A percentile compares a stretch with the other conserved stretches of the same genome.
These are phyloP conservation scores for Boletus rubropictus DNA, from an alignment of 768 basidiomycete genomes.

Conservation along the genomic window DNA sequence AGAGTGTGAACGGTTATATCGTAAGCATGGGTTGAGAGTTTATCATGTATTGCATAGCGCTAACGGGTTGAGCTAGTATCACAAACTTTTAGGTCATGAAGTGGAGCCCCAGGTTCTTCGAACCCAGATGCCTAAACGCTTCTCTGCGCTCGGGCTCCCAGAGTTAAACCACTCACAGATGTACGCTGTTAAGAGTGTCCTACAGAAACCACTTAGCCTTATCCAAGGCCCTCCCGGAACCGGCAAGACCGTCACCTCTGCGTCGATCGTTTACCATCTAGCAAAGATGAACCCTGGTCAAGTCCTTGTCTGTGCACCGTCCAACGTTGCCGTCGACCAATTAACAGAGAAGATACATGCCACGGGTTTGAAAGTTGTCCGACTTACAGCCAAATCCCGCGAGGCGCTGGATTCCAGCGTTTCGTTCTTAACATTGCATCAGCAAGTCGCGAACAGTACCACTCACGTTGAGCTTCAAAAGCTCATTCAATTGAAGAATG, in stretches of 20 bases:
- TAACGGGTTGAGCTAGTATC: slow-evolving; percentile 58
- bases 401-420: slow-evolving; percentile 98
- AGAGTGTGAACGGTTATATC: slow-evolving; percentile 98
- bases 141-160: slow-evolving; percentile 94
- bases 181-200: slow-evolving; percentile 98
- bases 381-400: slow-evolving; percentile 95
- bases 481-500: slow-evolving; percentile 94
- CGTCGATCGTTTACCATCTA: slow-evolving; percentile 96
- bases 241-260: slow-evolving; percentile 98
- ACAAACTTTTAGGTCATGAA: slow-evolving; percentile 97
- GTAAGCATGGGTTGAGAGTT: slow-evolving; percentile 42
- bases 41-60: neutral
- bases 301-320: slow-evolving; percentile 97
- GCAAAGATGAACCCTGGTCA: slow-evolving; percentile 99
- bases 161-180: slow-evolving; percentile 99
- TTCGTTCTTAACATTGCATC: slow-evolving; percentile 88
- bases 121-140: slow-evolving; percentile 94
- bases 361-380: slow-evolving; percentile 98
- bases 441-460: slow-evolving; percentile 95
- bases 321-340: slow-evolving; percentile 98
- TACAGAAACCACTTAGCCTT: slow-evolving; percentile 95
- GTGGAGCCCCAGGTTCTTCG: slow-evolving; percentile 88
- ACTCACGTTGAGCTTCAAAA: slow-evolving; percentile 97
- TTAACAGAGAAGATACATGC: slow-evolving; percentile 97
- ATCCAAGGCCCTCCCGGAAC: slow-evolving; percentile 99